phyloP scores from a whole-genome alignment of 805 yeast genomes.

The Kockiozyma suomiensis region DNA sequence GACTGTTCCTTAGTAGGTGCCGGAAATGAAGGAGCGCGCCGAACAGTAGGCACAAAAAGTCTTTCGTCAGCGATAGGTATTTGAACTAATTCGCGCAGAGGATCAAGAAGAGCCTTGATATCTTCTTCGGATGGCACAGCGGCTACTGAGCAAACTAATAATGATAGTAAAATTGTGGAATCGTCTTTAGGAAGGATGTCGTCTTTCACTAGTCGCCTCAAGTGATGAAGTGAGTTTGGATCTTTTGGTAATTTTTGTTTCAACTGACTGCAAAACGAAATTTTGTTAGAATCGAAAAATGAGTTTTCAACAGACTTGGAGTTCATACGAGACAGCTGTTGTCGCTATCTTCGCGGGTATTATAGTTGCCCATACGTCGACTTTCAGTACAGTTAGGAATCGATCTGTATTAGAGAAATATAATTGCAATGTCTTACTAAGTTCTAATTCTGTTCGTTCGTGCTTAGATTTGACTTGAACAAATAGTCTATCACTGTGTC shows the following conservation, averaged over 20 bases:
- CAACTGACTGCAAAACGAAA: conserved; percentile 31
- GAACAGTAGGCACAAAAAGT: conserved; percentile 22
- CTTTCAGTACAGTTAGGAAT: conserved; percentile 10
- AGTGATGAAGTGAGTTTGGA: conserved; percentile 41
- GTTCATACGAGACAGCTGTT: conserved; percentile 36
- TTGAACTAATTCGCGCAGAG: conserved; percentile 14
- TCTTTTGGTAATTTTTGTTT: conserved; percentile 42
- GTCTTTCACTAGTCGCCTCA: conserved; percentile 42
- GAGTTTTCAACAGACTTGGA: not conserved
- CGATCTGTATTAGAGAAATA: not conserved
- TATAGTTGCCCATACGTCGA: conserved; percentile 41
- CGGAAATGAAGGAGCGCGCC: conserved; percentile 58
- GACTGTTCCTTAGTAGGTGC: conserved; percentile 74
- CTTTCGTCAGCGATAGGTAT: not conserved
- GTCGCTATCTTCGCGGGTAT: conserved; percentile 41
- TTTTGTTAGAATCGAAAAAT: not conserved
- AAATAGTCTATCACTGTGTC: conserved; percentile 3
- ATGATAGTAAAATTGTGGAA: conserved; percentile 35
- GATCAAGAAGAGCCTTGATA: conserved; percentile 36
- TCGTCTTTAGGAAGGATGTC: conserved; percentile 2
- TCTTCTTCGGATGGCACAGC: conserved; percentile 40
- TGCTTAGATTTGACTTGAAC: conserved; percentile 17
- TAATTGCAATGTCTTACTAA: conserved; percentile 10
- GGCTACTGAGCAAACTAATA: conserved; percentile 52
- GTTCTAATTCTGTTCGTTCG: conserved; percentile 23